Conservation (phyloP, 129 eudicot species). For the Arctium minus region DNA sequence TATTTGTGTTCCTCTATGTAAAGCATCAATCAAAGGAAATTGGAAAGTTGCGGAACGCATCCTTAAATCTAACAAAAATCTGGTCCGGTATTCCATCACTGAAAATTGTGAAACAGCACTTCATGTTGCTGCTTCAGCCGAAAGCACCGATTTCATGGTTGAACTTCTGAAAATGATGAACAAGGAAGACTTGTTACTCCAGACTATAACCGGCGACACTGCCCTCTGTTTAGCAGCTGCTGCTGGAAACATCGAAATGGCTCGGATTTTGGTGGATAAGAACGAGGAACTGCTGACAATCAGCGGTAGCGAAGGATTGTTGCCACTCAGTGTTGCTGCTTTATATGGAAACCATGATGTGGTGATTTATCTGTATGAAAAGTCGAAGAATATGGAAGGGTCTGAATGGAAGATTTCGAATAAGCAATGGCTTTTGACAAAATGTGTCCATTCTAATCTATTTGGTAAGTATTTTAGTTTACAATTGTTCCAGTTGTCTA, state of each 20-base stretch:
- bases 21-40: slow-evolving; percentile 22
- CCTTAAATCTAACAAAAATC: neutral
- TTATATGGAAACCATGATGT: slow-evolving; percentile 19
- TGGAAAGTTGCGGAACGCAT: slow-evolving; percentile 29
- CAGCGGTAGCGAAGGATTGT: neutral
- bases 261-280: slow-evolving; percentile 14
- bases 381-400: neutral
- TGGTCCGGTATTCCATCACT: slow-evolving; percentile 8
- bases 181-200: slow-evolving; percentile 5
- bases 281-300: slow-evolving; percentile 15
- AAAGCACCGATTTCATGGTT: slow-evolving; percentile 15
- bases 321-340: slow-evolving; percentile 36
- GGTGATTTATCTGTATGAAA: slow-evolving; percentile 21
- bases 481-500: no score
- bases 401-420: slow-evolving; percentile 1
- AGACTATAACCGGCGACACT: slow-evolving; percentile 18
- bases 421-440: slow-evolving; percentile 3
- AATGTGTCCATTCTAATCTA: slow-evolving; percentile 11
- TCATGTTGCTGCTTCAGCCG: slow-evolving; percentile 38
- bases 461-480: neutral
- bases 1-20: slow-evolving; percentile 12
- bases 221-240: slow-evolving; percentile 29
- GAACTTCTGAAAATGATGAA: slow-evolving; percentile 18
- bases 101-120: slow-evolving; percentile 35
- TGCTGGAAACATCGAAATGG: slow-evolving; percentile 11